Percentiles rank a stretch among this genome's conserved stretches.
Conservation (phyloP, 352 stramenopile genomes). For the Phytophthora pseudosyringae region DNA sequence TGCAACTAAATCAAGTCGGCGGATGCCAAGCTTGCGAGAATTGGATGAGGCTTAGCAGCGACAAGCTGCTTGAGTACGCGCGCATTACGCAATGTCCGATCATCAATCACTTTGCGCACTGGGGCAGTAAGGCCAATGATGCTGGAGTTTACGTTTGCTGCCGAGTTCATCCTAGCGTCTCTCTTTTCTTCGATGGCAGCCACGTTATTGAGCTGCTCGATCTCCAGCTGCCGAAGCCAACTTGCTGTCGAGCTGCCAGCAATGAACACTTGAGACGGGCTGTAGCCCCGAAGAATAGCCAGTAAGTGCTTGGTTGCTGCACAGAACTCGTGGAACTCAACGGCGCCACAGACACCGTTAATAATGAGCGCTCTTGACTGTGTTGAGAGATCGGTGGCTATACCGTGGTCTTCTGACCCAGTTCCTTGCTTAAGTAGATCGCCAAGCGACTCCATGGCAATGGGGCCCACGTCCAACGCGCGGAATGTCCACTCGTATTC, state of each 20-base stretch:
- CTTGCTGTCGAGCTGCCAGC: constrained; percentile 30
- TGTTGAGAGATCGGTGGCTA: neutral
- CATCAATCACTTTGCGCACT: constrained; percentile 31
- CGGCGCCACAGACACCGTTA: constrained; percentile 56
- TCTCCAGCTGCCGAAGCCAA: constrained; percentile 33
- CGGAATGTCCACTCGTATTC: constrained; percentile 66
- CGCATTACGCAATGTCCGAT: constrained; percentile 30
- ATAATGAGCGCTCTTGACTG: constrained; percentile 38
- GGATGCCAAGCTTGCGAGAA: constrained; percentile 29
- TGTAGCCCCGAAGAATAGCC: constrained; percentile 17
- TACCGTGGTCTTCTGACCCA: constrained; percentile 1
- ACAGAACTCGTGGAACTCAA: constrained; percentile 66
- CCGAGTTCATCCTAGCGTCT: neutral
- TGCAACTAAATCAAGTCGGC: constrained; percentile 9
- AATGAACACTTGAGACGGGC: constrained; percentile 29
- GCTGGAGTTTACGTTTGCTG: neutral
- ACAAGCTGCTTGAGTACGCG: constrained; percentile 48
- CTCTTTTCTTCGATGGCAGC: neutral
- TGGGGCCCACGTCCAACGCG: constrained; percentile 65
- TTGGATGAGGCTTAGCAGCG: constrained; percentile 48
- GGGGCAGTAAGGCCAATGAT: neutral
- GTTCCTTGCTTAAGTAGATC: neutral
- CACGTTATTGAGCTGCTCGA: constrained; percentile 9
- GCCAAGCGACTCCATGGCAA: constrained; percentile 49
- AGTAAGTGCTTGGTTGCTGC: constrained; percentile 42